Base-by-base conservation (phyloP, 768 basidiomycete species). In the Hygrocybe punicea region DNA sequence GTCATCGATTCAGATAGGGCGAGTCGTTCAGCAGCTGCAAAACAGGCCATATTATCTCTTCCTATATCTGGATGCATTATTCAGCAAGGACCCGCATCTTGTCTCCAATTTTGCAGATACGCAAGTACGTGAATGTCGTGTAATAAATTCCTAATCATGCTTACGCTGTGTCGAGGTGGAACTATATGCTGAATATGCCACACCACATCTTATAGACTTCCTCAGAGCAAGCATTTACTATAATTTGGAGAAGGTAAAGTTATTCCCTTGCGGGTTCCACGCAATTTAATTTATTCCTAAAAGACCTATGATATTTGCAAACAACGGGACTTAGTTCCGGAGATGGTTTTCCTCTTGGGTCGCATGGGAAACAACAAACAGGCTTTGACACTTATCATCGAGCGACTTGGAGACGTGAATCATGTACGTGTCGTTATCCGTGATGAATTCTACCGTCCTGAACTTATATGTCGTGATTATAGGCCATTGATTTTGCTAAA, bases 401-500 rank as follows among this genome's bases (percentile, higher is more conserved):
- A 98, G 68, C 82, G 93, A 14, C 76, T 98, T 4, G 93, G 89
- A 0, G 95, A 98, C 65, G 97, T 98, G 0, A 81, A 93, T 60
- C 78, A 93, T 57, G 95, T 89, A 66, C 51, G 83, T 71, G 17
- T 13, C 5, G 21, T 9, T 17, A 39, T 19, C 45, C 16, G 19
- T 34, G n/a, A 25, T 17, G 39, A n/a, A 11, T 39, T 24, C 3
- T 35, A 33, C 11, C 40, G 54, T 19, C 51, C 29, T 25, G 37
- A 16, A 39, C 51, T 33, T 25, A 36, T 14, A 36, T 5, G 6
- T 52, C 9, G 11, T 55, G 14, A 16, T 29, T 19, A 34, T 44
- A 93, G 92, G 93, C 96, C 3, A 98, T 99, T 65, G 96, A 98
- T 57, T 99, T 99, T 60, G 96, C 95, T 2, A 96, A 95, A 65